Percentiles rank a stretch among this genome's conserved stretches.
These are phyloP conservation scores for Pestalotiopsis sp. DNA, from an alignment of 2,329 filamentous ascomycete genomes.

Conservation along the genomic window DNA sequence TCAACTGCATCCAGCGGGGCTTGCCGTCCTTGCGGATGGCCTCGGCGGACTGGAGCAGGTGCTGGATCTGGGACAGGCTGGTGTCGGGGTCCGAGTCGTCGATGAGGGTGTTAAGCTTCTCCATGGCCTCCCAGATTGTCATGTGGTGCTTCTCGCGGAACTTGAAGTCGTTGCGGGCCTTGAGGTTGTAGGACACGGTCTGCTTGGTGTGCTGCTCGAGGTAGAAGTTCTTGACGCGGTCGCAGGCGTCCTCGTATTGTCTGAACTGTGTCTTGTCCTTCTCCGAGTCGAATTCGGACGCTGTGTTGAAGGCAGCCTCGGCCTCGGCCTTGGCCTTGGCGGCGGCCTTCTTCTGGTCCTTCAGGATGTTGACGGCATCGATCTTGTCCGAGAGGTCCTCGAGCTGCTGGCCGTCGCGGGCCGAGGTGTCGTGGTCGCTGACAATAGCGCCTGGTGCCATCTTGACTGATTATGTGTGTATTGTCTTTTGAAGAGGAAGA, in stretches of 20 bases:
- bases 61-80: conserved; percentile 83
- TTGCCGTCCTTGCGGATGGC: conserved; percentile 85
- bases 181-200: conserved; percentile 82
- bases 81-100: conserved; percentile 93
- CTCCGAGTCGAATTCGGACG: conserved; percentile 70
- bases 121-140: conserved; percentile 89
- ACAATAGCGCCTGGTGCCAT: conserved; percentile 35
- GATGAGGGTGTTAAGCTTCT: conserved; percentile 88
- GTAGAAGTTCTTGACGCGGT: conserved; percentile 88
- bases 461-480: conserved; percentile 10
- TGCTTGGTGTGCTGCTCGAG: conserved; percentile 71
- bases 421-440: conserved; percentile 26
- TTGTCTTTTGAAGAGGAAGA: background rate
- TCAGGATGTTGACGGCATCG: conserved; percentile 59
- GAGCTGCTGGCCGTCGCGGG: conserved; percentile 37
- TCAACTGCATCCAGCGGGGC: conserved; percentile 81
- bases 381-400: conserved; percentile 50
- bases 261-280: conserved; percentile 84
- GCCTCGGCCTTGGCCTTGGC: conserved; percentile 42
- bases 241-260: conserved; percentile 81
- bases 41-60: conserved; percentile 86
- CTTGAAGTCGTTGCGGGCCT: conserved; percentile 73
- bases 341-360: conserved; percentile 42
- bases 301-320: conserved; percentile 35
- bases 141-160: conserved; percentile 68